These are phyloP conservation scores for Aureobasidium namibiae DNA, from an alignment of 2,329 filamentous ascomycete species.

Conservation along the genomic window DNA sequence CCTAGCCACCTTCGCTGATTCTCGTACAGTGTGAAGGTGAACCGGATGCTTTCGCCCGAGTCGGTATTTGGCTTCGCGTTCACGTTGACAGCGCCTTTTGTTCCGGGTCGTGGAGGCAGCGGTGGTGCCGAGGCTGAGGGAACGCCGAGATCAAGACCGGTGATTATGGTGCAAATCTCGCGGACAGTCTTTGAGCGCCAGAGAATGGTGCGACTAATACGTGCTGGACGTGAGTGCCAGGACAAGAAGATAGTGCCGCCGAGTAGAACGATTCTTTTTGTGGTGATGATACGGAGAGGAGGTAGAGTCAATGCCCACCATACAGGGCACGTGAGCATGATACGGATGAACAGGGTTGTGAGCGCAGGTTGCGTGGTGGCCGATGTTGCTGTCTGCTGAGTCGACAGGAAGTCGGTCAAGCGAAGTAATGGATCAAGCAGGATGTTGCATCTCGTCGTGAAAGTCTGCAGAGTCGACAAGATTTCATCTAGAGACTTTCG, in stretches of 20 bases:
- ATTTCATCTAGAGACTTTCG: slow-evolving; percentile 97
- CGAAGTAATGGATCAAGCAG: slow-evolving; percentile 80
- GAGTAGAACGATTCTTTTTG: slow-evolving; percentile 72
- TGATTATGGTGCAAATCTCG: slow-evolving; percentile 60
- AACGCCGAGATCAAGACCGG: slow-evolving; percentile 66
- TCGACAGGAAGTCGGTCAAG: slow-evolving; percentile 78
- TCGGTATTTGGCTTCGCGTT: slow-evolving; percentile 38
- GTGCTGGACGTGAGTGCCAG: slow-evolving; percentile 83
- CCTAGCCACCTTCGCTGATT: slow-evolving; percentile 95
- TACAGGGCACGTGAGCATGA: slow-evolving; percentile 76
- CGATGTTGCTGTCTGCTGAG: slow-evolving; percentile 82
- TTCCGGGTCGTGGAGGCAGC: slow-evolving; percentile 36
- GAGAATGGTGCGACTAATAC: slow-evolving; percentile 76
- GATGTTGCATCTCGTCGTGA: slow-evolving; percentile 87
- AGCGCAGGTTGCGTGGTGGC: slow-evolving; percentile 86
- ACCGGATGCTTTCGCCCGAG: slow-evolving; percentile 65
- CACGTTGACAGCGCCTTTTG: slow-evolving; percentile 27
- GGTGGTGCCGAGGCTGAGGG: slow-evolving; percentile 28
- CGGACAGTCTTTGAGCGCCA: slow-evolving; percentile 80
- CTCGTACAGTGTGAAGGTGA: slow-evolving; percentile 94
- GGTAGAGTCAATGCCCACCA: slow-evolving; percentile 80
- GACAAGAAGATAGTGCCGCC: slow-evolving; percentile 80
- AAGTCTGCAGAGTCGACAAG: slow-evolving; percentile 81
- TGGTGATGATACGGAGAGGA: slow-evolving; percentile 77
- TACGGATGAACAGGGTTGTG: slow-evolving; percentile 80